Evolutionary conservation across 768 basidiomycete species (phyloP), one percentile per base, ranked within the genome.

Genomic region (Termitomyces sp.): DNA sequence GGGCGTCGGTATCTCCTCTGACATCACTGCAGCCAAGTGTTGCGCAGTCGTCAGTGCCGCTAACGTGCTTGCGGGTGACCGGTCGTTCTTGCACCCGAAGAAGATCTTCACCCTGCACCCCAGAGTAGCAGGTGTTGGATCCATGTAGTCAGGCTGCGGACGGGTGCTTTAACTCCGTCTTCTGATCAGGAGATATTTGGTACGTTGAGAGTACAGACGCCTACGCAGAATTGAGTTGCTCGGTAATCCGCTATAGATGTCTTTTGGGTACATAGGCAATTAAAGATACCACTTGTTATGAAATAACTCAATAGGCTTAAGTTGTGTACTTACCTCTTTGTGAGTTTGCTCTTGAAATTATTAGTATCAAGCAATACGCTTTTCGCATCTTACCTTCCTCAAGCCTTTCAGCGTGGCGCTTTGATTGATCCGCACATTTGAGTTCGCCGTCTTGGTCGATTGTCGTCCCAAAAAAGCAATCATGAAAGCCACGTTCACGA

Each of bases 1-100:
- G 89, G 89, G 89, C 61, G 85, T 90, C 32, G 90, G 89, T 7
- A 77, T 88, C 55, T 90, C 90, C 65, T 76, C 83, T 13, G 87
- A 92, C 63, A 85, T 88, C 63, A 77, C 85, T 13, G 83, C 81
- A 38, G 82, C 86, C 40, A 87, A 88, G 66, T 76, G 90, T 58
- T 83, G 85, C 57, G 89, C 89, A 1, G 82, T 92, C 32, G 79
- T 92, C 58, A 86, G 85, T 65, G 90, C 89, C 4, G 84, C 82
- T 14, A 90, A 90, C 71, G 72, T 69, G 33, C 77, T 82, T 38
- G 77, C 87, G 58, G 81, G 79, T 7, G 77, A 83, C 58, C 74
- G 75, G 7, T 61, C 66, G 38, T 75, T 88, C 40, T 83, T 84
- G 14, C 63, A 56, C 33, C 54, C 67, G 13, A 72, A 49, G 61